Conservation (phyloP, 1,284 basidiomycete species). For the Puccinia coronata region DNA sequence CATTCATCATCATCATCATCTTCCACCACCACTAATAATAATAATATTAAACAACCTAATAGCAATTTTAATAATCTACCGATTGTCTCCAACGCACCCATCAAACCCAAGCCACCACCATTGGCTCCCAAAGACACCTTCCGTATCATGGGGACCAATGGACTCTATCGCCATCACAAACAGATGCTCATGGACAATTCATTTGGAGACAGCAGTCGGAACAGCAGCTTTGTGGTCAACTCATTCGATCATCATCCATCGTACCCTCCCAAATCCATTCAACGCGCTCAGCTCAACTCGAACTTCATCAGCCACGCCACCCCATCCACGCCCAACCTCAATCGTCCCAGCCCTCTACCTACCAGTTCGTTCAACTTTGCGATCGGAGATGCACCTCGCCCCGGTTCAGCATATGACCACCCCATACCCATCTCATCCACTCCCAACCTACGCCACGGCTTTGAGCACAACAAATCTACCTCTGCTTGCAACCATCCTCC, state of each 20-base stretch:
- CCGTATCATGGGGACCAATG: slow-evolving; percentile 40
- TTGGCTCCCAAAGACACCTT: slow-evolving; percentile 40
- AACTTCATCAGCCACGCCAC: slow-evolving; percentile 22
- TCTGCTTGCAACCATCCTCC: slow-evolving; percentile 1
- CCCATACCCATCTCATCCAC: slow-evolving; percentile 44
- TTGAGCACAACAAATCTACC: slow-evolving; percentile 7
- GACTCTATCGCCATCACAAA: slow-evolving; percentile 24
- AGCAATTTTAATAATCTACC: background rate
- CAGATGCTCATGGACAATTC: slow-evolving; percentile 34
- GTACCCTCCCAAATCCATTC: slow-evolving; percentile 25
- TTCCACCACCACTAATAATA: background rate
- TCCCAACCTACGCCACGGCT: slow-evolving; percentile 44
- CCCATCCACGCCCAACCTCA: slow-evolving; percentile 25
- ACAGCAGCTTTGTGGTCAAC: slow-evolving; percentile 27
- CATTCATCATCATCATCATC: too few species aligned
- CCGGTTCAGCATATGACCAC: slow-evolving; percentile 1
- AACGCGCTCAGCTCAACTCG: background rate
- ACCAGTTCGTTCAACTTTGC: slow-evolving; percentile 22
- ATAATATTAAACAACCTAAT: background rate
- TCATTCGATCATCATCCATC: slow-evolving; percentile 44
- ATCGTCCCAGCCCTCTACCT: slow-evolving; percentile 14
- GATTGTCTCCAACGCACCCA: slow-evolving; percentile 32
- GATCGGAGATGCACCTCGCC: background rate
- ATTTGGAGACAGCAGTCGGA: slow-evolving; percentile 46
- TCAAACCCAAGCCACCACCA: slow-evolving; percentile 19